Conservation (phyloP, 1,139 yeast species). For the Martiniozyma asiatica region DNA sequence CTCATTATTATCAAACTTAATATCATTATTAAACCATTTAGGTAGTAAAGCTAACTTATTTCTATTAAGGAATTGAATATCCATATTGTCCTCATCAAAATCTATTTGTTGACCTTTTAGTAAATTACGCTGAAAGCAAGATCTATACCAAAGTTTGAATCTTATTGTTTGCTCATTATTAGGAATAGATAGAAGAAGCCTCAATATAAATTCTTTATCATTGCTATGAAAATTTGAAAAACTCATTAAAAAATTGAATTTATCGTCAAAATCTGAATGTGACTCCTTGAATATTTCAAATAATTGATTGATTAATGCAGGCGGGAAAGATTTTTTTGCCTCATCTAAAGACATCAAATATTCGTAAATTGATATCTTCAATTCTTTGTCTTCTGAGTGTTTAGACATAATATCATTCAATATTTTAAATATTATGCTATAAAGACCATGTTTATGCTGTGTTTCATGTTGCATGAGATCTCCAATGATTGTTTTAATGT, state of each 20-base stretch:
- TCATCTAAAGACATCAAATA: too few relatives aligned
- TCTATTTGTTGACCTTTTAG: slow-evolving; percentile 1
- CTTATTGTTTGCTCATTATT: too few relatives aligned
- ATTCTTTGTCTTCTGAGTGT: not conserved
- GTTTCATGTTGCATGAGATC: not conserved
- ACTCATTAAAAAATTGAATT: slow-evolving; percentile 5
- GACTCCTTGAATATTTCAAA: not conserved
- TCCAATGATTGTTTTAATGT: not conserved
- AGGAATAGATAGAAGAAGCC: too few relatives aligned
- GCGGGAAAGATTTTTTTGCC: slow-evolving; percentile 4
- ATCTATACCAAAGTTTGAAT: slow-evolving; percentile 8
- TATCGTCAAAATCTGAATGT: slow-evolving; percentile 1
- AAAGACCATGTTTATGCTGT: not conserved
- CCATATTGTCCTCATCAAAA: not conserved
- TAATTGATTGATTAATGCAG: slow-evolving; percentile 6
- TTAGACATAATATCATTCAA: too few relatives aligned
- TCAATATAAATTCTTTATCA: slow-evolving; percentile 1
- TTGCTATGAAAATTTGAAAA: slow-evolving; percentile 6
- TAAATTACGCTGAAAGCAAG: slow-evolving; percentile 6
- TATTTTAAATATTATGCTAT: slow-evolving; percentile 1
- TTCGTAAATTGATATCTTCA: not conserved
- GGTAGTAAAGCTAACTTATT: slow-evolving; percentile 4
- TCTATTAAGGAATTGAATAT: slow-evolving; percentile 1
- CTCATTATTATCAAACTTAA: slow-evolving; percentile 1
- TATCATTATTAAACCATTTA: slow-evolving; percentile 4